These are phyloP conservation scores for Lolium perenne DNA, from an alignment of 176 grass and related monocot genomes.

Conservation along the genomic window DNA sequence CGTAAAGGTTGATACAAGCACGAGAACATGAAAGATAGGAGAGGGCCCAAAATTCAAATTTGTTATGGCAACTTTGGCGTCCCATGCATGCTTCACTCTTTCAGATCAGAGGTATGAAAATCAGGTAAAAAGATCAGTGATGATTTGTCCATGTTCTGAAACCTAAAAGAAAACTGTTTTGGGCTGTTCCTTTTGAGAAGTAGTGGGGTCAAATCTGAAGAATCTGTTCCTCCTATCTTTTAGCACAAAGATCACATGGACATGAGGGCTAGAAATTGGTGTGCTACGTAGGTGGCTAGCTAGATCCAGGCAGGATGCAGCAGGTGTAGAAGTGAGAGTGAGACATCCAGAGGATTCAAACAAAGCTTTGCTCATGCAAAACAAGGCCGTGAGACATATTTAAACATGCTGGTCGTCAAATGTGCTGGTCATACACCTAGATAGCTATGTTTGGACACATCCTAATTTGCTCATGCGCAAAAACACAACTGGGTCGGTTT, in stretches of 20 bases:
- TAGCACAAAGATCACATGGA: slow-evolving; percentile 54
- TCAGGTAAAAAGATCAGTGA: slow-evolving; percentile 38
- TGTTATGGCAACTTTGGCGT: too few relatives aligned
- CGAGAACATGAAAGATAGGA: too few relatives aligned
- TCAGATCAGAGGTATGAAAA: slow-evolving; percentile 33
- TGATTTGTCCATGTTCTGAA: slow-evolving; percentile 36
- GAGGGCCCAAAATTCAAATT: neutral
- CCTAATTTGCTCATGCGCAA: too few relatives aligned
- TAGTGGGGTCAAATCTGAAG: slow-evolving; percentile 45
- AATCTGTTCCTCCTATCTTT: slow-evolving; percentile 34
- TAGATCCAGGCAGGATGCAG: too few relatives aligned
- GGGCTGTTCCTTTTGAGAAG: slow-evolving; percentile 33
- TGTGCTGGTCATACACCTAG: slow-evolving; percentile 20
- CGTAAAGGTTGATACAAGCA: neutral
- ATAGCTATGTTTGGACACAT: too few relatives aligned
- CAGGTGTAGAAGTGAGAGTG: too few relatives aligned
- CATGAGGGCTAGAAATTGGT: slow-evolving; percentile 3
- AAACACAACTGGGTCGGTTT: too few relatives aligned
- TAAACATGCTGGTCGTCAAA: slow-evolving; percentile 39
- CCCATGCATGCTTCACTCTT: too few relatives aligned
- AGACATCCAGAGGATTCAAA: too few relatives aligned
- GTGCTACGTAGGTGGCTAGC: neutral
- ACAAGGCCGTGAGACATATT: neutral
- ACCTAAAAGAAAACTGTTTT: slow-evolving; percentile 11
- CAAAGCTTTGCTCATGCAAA: too few relatives aligned